Base-by-base conservation (phyloP, 805 yeast genomes). In the Teunomyces barrocoloradensis region DNA sequence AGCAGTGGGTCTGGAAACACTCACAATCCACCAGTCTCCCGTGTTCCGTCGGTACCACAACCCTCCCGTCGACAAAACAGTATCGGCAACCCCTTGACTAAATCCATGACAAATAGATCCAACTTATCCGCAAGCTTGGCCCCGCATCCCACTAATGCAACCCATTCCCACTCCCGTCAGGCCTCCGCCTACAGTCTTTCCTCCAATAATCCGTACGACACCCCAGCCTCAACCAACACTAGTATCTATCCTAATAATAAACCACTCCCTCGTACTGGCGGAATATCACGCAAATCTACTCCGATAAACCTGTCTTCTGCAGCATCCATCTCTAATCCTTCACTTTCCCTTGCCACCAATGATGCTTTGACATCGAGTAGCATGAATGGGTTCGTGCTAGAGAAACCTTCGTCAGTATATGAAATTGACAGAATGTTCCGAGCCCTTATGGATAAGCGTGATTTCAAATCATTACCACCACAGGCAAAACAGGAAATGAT, bases 391-490 rank as follows among this genome's bases (percentile, higher is more conserved):
- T 64, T 66, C 51, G 44, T 43, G 10, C 64, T 87, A 42, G 91
- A 87, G 45, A 84, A 79, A 58, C 96, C 97, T 0, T 64, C 69
- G 6, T 81, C 85, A 54, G 80, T 76, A 9, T 69, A 73, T 52
- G 89, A 82, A 52, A 80, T 91, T 15, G 92, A 89, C 56, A 71
- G 76, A 48, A 72, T 87, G 80, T 90, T 89, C 61, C 77, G 81
- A 45, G 90, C 85, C 49, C 78, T 91, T 51, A 86, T 91, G 92
- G 84, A 80, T 44, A 82, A 83, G 56, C 80, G 97, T 58, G 95
- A 91, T 62, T 86, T 89, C 66, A 81, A 73, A 43, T 73, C 78
- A 32, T 69, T 86, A 28, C 88, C 96, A 0, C 80, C 80, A 21
- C 80, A 79, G 44, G 96, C 94, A 3, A 83, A 84, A 54, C 78